Conservation (phyloP, 805 yeast genomes). For the Tetrapisispora taiwanensis region DNA sequence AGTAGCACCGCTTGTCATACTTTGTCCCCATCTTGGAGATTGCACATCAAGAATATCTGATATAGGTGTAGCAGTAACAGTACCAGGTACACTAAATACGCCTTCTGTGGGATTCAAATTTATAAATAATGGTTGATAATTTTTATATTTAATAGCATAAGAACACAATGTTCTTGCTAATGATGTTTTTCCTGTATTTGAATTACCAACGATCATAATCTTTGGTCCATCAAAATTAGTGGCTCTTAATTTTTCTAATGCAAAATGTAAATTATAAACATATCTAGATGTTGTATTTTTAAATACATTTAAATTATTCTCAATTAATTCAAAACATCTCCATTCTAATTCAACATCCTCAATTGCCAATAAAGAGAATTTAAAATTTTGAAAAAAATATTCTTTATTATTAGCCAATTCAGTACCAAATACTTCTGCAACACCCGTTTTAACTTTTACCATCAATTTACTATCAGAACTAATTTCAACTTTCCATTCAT, state of each 20-base stretch:
- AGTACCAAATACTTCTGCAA: constrained; percentile 87
- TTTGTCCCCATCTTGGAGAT: constrained; percentile 61
- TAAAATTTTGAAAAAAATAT: constrained; percentile 45
- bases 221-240: constrained; percentile 29
- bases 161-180: constrained; percentile 57
- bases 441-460: constrained; percentile 43
- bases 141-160: constrained; percentile 65
- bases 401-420: constrained; percentile 70
- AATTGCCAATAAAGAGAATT: constrained; percentile 47
- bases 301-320: constrained; percentile 30
- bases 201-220: constrained; percentile 64
- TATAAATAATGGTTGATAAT: constrained; percentile 56
- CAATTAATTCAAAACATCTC: constrained; percentile 26
- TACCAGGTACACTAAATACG: constrained; percentile 71
- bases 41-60: constrained; percentile 75
- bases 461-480: constrained; percentile 33
- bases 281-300: constrained; percentile 67
- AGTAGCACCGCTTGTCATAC: constrained; percentile 66
- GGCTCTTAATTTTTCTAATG: constrained; percentile 48
- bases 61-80: constrained; percentile 72
- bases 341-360: constrained; percentile 57
- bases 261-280: constrained; percentile 64
- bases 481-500: constrained; percentile 27
- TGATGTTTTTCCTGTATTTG: constrained; percentile 70
- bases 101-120: constrained; percentile 71